Conservation (phyloP, 805 yeast genomes). For the Kluyveromyces siamensis region DNA sequence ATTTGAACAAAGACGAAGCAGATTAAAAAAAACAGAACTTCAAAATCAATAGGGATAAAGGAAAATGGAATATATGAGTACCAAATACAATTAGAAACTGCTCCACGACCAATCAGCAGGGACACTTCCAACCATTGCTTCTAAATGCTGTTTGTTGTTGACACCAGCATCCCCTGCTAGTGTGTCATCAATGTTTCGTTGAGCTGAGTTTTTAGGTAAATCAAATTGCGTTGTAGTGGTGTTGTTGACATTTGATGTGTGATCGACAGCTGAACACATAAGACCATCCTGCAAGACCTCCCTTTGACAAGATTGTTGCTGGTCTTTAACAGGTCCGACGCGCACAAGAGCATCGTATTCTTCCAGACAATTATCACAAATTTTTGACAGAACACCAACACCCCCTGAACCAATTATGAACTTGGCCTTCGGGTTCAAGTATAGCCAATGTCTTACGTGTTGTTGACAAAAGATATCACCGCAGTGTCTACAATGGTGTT, state of each 20-base stretch:
- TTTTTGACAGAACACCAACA: conserved; percentile 44
- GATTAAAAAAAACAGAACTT: background rate
- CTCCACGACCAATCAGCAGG: conserved; percentile 82
- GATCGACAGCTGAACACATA: background rate
- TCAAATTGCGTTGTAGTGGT: background rate
- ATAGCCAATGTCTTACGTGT: conserved; percentile 49
- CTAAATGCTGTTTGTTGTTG: conserved; percentile 30
- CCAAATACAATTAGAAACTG: conserved; percentile 38
- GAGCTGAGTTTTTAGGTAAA: background rate
- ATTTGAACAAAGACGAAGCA: background rate
- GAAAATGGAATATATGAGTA: background rate
- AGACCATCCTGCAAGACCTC: background rate
- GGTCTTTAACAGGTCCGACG: conserved; percentile 5
- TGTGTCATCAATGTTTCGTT: conserved; percentile 2
- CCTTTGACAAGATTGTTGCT: background rate
- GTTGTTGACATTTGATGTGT: background rate
- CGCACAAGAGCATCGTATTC: conserved; percentile 48
- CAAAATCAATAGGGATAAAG: background rate
- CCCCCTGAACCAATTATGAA: conserved; percentile 64
- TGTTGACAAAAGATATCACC: conserved; percentile 72
- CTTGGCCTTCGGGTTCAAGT: conserved; percentile 50
- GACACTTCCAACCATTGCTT: conserved; percentile 37
- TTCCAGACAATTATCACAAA: conserved; percentile 57
- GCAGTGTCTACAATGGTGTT: conserved; percentile 80
- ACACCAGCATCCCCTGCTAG: conserved; percentile 3